A percentile compares a stretch with the other conserved stretches of the same genome.
These are phyloP conservation scores for Colletotrichum gigasporum DNA, from an alignment of 2,329 filamentous ascomycete species.

Conservation along the genomic window DNA sequence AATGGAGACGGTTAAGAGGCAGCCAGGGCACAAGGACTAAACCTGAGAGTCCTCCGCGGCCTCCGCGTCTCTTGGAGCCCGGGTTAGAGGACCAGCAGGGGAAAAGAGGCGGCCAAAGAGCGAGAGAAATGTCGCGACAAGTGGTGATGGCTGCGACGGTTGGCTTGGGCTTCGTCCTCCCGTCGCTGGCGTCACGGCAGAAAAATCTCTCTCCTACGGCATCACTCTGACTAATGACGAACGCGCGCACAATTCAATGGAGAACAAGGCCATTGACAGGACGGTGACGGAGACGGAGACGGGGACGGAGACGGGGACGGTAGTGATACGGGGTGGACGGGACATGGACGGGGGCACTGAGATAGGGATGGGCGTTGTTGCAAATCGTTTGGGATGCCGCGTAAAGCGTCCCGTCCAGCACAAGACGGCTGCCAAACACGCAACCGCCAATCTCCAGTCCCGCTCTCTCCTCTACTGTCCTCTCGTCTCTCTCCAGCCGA, in stretches of 20 bases:
- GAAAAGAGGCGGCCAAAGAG: too few species aligned
- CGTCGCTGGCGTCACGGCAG: not conserved
- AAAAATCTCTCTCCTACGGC: conserved; percentile 4
- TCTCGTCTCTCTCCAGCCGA: not conserved
- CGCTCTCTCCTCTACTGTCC: not conserved
- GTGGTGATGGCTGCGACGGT: not conserved
- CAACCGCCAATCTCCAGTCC: not conserved
- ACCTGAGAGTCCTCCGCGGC: too few species aligned
- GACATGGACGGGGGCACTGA: not conserved
- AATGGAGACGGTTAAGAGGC: too few species aligned
- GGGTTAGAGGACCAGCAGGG: too few species aligned
- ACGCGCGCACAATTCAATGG: not conserved
- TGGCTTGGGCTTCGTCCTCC: not conserved
- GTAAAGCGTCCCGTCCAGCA: not conserved
- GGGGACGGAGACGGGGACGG: conserved; percentile 7
- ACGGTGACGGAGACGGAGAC: not conserved
- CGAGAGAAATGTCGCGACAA: too few species aligned
- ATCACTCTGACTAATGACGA: conserved; percentile 28
- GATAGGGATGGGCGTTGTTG: not conserved
- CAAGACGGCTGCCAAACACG: not conserved
- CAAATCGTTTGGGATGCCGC: not conserved
- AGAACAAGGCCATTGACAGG: not conserved
- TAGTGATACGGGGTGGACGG: too few species aligned
- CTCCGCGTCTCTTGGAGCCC: too few species aligned
- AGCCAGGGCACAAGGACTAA: too few species aligned